These are phyloP conservation scores for Cucurbita ficifolia DNA, from an alignment of 306 rosid species.

Conservation along the genomic window DNA sequence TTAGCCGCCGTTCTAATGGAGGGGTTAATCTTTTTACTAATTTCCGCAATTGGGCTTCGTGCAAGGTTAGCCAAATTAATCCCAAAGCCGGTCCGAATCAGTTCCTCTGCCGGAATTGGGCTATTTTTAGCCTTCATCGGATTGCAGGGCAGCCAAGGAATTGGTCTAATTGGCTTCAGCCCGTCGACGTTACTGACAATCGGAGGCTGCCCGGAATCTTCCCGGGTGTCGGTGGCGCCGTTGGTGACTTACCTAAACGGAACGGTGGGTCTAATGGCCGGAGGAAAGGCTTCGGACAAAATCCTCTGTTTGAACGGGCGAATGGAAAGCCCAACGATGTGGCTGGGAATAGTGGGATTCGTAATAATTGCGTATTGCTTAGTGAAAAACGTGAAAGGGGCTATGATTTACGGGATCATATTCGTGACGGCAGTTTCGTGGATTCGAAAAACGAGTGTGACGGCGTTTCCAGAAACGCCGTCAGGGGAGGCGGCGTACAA, in stretches of 20 bases:
- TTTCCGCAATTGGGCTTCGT: conserved; percentile 46
- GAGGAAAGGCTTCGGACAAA: conserved; percentile 49
- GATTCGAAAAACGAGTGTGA: conserved; percentile 65
- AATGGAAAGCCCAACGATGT: conserved; percentile 88
- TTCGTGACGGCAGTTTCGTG: conserved; percentile 80
- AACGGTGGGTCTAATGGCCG: conserved; percentile 31
- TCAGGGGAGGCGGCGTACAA: conserved; percentile 41
- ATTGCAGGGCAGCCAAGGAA: conserved; percentile 67
- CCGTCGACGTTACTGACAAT: conserved; percentile 57
- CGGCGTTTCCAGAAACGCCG: conserved; percentile 51
- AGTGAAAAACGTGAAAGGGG: conserved; percentile 67
- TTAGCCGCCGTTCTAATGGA: conserved; percentile 80
- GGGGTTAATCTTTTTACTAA: conserved; percentile 38
- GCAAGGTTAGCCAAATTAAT: conserved; percentile 69
- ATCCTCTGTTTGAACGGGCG: conserved; percentile 38
- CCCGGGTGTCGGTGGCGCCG: conserved; percentile 53
- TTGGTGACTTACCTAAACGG: conserved; percentile 46
- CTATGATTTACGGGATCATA: conserved; percentile 84
- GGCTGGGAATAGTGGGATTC: conserved; percentile 85
- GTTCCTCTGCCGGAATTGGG: conserved; percentile 96
- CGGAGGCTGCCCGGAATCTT: conserved; percentile 51
- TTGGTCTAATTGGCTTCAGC: conserved; percentile 67
- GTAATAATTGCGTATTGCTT: conserved; percentile 62
- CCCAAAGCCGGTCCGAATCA: conserved; percentile 81
- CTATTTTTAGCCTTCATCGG: conserved; percentile 89